phyloP scores from a whole-genome alignment of 345 rosid genomes.

The Kandelia obovata region DNA sequence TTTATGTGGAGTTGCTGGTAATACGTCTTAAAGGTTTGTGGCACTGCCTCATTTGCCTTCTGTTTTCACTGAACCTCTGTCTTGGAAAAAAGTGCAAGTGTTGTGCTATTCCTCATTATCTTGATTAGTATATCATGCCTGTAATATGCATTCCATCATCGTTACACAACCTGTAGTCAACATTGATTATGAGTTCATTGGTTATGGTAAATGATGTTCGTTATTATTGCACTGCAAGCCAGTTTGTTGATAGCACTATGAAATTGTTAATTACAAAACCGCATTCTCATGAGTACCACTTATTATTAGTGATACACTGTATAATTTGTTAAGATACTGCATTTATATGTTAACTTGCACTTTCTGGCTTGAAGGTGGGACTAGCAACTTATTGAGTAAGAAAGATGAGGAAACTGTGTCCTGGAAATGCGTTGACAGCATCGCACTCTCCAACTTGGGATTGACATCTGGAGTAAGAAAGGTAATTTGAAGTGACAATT shows the following conservation, averaged over 20 bases:
- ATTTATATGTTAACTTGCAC: background rate
- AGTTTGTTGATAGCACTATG: background rate
- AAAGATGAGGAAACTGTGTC: slow-evolving; percentile 21
- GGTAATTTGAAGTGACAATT: slow-evolving; percentile 32
- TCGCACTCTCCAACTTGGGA: slow-evolving; percentile 50
- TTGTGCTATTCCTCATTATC: background rate
- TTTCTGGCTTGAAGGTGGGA: slow-evolving; percentile 31
- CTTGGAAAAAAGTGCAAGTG: background rate
- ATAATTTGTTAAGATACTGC: background rate
- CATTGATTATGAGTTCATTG: background rate
- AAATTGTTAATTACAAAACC: background rate
- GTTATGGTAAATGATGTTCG: too few relatives aligned
- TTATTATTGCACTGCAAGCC: too few relatives aligned
- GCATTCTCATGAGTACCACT: background rate
- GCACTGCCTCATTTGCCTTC: slow-evolving; percentile 5
- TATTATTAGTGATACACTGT: background rate
- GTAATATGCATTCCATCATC: background rate
- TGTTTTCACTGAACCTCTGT: background rate
- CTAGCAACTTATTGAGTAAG: slow-evolving; percentile 23
- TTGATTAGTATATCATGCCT: background rate
- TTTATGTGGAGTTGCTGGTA: slow-evolving; percentile 62
- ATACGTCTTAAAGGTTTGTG: slow-evolving; percentile 54
- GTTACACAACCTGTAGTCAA: background rate
- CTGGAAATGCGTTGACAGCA: slow-evolving; percentile 49
- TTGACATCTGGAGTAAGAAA: slow-evolving; percentile 69